Conservation (phyloP, 345 rosid genomes). For the Aurinia saxatilis region DNA sequence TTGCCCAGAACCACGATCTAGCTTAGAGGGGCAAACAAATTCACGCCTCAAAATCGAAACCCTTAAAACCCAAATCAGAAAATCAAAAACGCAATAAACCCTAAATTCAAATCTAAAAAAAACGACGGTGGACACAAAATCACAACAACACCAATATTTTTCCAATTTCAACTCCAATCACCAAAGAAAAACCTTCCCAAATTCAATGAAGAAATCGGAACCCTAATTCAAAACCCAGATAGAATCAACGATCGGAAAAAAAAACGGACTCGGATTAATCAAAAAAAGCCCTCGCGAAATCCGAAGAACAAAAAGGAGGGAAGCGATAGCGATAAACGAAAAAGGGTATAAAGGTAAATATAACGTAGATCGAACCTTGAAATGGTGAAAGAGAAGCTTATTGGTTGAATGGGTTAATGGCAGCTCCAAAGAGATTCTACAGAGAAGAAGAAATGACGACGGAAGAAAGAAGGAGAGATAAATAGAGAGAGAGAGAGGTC, state of each 20-base stretch:
- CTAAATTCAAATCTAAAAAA: slow-evolving; percentile 6
- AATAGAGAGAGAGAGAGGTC: slow-evolving; percentile 26
- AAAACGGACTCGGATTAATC: neutral
- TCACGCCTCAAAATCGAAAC: slow-evolving; percentile 3
- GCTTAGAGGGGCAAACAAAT: neutral
- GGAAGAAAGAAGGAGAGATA: slow-evolving; percentile 22
- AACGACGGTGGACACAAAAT: neutral
- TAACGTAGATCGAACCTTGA: slow-evolving; percentile 55
- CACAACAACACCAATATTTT: neutral
- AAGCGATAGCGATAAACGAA: neutral
- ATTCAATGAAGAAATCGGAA: slow-evolving; percentile 21
- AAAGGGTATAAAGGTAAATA: neutral
- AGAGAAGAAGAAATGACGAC: slow-evolving; percentile 29
- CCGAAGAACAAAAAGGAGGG: neutral
- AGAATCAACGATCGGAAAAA: slow-evolving; percentile 12
- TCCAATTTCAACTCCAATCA: slow-evolving; percentile 7
- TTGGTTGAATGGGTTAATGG: slow-evolving; percentile 35
- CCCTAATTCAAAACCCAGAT: slow-evolving; percentile 19
- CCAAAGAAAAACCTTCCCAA: neutral
- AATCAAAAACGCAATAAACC: slow-evolving; percentile 31
- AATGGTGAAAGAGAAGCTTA: slow-evolving; percentile 23
- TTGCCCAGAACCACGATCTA: neutral
- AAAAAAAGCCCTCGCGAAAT: slow-evolving; percentile 20
- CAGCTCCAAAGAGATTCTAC: slow-evolving; percentile 47
- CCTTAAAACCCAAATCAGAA: slow-evolving; percentile 21